A percentile compares a stretch with the other conserved stretches of the same genome.
Evolutionary conservation across 257 asterid genomes (phyloP).

Genomic region (Forsythia suspensa): DNA sequence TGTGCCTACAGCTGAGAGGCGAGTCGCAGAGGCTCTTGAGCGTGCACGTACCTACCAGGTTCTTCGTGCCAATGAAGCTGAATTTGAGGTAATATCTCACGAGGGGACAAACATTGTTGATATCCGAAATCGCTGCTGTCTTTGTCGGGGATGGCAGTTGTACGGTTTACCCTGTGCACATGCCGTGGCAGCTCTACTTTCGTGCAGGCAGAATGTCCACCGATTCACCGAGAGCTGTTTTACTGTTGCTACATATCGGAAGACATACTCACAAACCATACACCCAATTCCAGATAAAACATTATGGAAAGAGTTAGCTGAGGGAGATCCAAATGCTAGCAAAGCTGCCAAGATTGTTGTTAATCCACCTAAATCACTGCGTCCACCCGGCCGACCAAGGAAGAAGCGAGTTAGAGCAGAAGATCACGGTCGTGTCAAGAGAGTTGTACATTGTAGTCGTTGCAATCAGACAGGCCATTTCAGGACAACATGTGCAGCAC

Average conservation of each 20-base stretch:
- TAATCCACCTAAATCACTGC: slow-evolving; percentile 80
- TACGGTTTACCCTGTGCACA: slow-evolving; percentile 97
- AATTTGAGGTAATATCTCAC: slow-evolving; percentile 88
- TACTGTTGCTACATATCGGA: slow-evolving; percentile 79
- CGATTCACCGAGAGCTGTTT: slow-evolving; percentile 92
- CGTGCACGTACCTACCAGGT: slow-evolving; percentile 88
- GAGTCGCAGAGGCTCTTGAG: slow-evolving; percentile 88
- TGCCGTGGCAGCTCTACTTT: slow-evolving; percentile 92
- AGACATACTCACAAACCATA: slow-evolving; percentile 87
- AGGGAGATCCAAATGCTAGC: slow-evolving; percentile 51
- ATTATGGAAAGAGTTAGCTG: slow-evolving; percentile 71
- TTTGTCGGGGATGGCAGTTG: slow-evolving; percentile 90
- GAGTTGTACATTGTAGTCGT: slow-evolving; percentile 95
- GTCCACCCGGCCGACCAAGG: slow-evolving; percentile 85
- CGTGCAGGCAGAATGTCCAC: slow-evolving; percentile 89
- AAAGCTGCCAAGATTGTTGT: slow-evolving; percentile 44
- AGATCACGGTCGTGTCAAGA: slow-evolving; percentile 79
- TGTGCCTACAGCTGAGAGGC: slow-evolving; percentile 82
- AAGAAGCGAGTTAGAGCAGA: slow-evolving; percentile 90
- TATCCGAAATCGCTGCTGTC: slow-evolving; percentile 71
- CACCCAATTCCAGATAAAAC: slow-evolving; percentile 91
- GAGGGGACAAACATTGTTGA: slow-evolving; percentile 92
- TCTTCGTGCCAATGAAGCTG: slow-evolving; percentile 95
- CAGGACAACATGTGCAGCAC: slow-evolving; percentile 97
- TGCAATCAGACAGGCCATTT: slow-evolving; percentile 97